Percentiles rank a stretch among this genome's conserved stretches.
These are phyloP conservation scores for Lachancea sp. DNA, from an alignment of 805 yeast genomes.

Conservation along the genomic window DNA sequence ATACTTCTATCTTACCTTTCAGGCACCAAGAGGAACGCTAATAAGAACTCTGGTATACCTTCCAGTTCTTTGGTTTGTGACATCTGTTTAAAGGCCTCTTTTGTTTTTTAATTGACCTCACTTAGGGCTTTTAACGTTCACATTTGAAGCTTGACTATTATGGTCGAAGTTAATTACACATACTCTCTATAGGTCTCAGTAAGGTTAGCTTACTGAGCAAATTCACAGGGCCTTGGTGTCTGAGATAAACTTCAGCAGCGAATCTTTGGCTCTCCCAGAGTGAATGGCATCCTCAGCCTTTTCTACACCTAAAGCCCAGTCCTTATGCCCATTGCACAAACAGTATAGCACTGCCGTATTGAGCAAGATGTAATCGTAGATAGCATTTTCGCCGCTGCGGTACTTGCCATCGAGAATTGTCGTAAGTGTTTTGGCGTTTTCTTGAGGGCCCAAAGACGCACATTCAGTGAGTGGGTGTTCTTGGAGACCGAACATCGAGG, in stretches of 20 bases:
- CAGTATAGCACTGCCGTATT: conserved; percentile 86
- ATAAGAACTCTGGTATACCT: too few relatives aligned
- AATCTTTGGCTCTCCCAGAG: conserved; percentile 58
- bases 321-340: conserved; percentile 56
- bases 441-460: conserved; percentile 77
- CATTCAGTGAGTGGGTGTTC: conserved; percentile 66
- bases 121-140: too few relatives aligned
- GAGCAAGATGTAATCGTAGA: conserved; percentile 83
- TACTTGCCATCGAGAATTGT: conserved; percentile 39
- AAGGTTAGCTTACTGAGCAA: too few relatives aligned
- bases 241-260: conserved; percentile 46
- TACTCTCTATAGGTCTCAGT: too few relatives aligned
- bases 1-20: too few relatives aligned
- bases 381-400: conserved; percentile 47
- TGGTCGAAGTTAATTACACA: too few relatives aligned
- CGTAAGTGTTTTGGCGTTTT: conserved; percentile 60
- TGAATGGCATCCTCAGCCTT: conserved; percentile 63
- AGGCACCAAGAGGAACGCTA: too few relatives aligned
- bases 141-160: too few relatives aligned
- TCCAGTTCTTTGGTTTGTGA: too few relatives aligned
- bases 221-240: conserved; percentile 18
- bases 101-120: too few relatives aligned
- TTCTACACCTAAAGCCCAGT: conserved; percentile 74
- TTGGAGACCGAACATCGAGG: conserved; percentile 74
- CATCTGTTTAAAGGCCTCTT: too few relatives aligned